Evolutionary conservation across 192 early-diverging fungal species (phyloP), one percentile per base, ranked within the genome.

Genomic region (Coemansia sp.): DNA sequence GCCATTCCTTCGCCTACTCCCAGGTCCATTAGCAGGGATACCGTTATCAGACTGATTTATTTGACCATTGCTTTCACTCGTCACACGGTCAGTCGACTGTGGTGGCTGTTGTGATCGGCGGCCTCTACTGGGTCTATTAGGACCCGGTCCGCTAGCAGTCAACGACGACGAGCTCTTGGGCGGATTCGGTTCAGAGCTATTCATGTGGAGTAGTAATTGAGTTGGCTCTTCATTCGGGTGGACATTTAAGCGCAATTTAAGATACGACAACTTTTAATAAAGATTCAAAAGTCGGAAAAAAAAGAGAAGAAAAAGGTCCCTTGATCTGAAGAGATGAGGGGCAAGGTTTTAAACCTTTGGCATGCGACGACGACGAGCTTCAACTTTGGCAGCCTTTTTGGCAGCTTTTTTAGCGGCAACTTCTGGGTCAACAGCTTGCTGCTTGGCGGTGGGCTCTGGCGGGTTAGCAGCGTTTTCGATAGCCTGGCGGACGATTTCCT

Each of bases 351-450:
- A 77, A 5, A 77, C 80, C 19, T 77, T 57, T 3, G 70, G 70
- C 4, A 42, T 44, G 17, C 80, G 80, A 39, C 80, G 80, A 48
- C 80, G 80, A 38, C 80, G 80, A 1, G 80, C 80, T 42, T 83
- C 62, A 44, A 60, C 39, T 29, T 83, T 83, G 37, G 72, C 75
- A 6, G 80, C 75, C 57, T 83, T 83, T 32, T 67, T 72, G 38
- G 72, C 65, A 1, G 80, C 80, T 69, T 78, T 83, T 60, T 83
- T 83, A 25, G 73, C 51, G 55, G 60, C 77, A 23, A 48, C 67
- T 42, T 83, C 80, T 1, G 71, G 51, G 29, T 71, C 62, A 14
- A 17, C 67, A 27, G 41, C 14, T 32, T 59, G 34, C 59, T 59
- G 34, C 59, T 61, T 61, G 2, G 57, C 38, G 51, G 51, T 46